These are phyloP conservation scores for Trichosporon ovoides DNA, from an alignment of 1,284 basidiomycete genomes.

Conservation along the genomic window DNA sequence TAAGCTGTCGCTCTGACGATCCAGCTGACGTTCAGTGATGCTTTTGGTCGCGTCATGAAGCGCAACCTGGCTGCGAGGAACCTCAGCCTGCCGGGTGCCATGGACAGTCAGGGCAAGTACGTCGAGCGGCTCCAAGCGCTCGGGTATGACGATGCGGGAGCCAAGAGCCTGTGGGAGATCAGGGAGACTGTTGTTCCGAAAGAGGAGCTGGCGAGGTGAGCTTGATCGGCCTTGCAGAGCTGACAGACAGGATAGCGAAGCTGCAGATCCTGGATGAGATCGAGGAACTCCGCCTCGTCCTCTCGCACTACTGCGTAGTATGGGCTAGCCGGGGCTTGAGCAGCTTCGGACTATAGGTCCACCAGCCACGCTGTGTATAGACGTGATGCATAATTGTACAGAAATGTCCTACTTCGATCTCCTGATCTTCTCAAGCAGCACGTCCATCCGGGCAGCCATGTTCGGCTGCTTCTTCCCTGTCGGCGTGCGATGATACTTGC, in stretches of 20 bases:
- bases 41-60: slow-evolving; percentile 82
- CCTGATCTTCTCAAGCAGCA: slow-evolving; percentile 48
- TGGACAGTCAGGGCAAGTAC: slow-evolving; percentile 25
- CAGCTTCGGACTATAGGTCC: slow-evolving; percentile 7
- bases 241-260: slow-evolving; percentile 58
- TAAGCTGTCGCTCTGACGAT: slow-evolving; percentile 21
- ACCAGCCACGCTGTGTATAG: not conserved
- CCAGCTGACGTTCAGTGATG: slow-evolving; percentile 51
- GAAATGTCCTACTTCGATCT: slow-evolving; percentile 23
- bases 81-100: slow-evolving; percentile 67
- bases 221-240: not conserved
- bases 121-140: not conserved
- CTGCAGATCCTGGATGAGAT: slow-evolving; percentile 84
- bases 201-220: slow-evolving; percentile 62
- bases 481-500: slow-evolving; percentile 22
- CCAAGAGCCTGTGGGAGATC: slow-evolving; percentile 64
- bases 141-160: slow-evolving; percentile 50
- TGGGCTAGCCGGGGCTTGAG: slow-evolving; percentile 56
- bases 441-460: slow-evolving; percentile 49
- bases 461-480: slow-evolving; percentile 45
- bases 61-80: slow-evolving; percentile 74
- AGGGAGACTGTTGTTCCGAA: slow-evolving; percentile 55
- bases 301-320: slow-evolving; percentile 79
- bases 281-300: slow-evolving; percentile 81
- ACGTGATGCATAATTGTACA: slow-evolving; percentile 13